A percentile compares a stretch with the other conserved stretches of the same genome.
phyloP scores from a whole-genome alignment of 441 rosid genomes.

The Omphalea diandra region DNA sequence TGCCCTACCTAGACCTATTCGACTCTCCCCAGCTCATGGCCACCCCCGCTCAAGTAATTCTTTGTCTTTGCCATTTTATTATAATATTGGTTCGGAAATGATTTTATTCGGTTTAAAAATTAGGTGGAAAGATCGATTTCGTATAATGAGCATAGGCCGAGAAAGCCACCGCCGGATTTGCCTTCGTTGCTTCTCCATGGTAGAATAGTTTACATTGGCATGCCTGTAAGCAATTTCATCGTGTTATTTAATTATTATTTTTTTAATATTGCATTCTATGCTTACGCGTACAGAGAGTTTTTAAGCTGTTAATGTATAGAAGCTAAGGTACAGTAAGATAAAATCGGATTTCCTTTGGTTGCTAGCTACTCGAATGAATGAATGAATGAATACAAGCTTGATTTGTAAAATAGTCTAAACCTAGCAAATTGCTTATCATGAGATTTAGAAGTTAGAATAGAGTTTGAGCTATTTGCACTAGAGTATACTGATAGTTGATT shows the following conservation, averaged over 20 bases:
- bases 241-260: background rate
- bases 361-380: background rate
- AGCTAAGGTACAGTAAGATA: too few species aligned
- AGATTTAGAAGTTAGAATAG: too few species aligned
- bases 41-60: conserved; percentile 61
- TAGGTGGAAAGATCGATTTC: conserved; percentile 73
- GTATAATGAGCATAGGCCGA: conserved; percentile 53
- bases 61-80: background rate
- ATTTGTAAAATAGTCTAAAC: background rate
- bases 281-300: too few species aligned
- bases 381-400: background rate
- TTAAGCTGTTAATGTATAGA: too few species aligned
- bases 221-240: conserved; percentile 58
- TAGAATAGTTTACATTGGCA: conserved; percentile 80
- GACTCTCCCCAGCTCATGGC: conserved; percentile 82
- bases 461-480: too few species aligned
- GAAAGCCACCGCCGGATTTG: conserved; percentile 72
- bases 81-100: background rate
- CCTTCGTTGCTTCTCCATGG: conserved; percentile 76
- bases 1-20: conserved; percentile 70
- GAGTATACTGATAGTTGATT: too few species aligned
- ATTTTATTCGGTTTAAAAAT: conserved; percentile 8
- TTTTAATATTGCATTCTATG: too few species aligned
- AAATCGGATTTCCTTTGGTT: too few species aligned
- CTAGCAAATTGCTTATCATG: too few species aligned